Percentiles rank a stretch among this genome's conserved stretches.
These are phyloP conservation scores for Yamadazyma mexicana DNA, from an alignment of 1,139 yeast genomes.

Conservation along the genomic window DNA sequence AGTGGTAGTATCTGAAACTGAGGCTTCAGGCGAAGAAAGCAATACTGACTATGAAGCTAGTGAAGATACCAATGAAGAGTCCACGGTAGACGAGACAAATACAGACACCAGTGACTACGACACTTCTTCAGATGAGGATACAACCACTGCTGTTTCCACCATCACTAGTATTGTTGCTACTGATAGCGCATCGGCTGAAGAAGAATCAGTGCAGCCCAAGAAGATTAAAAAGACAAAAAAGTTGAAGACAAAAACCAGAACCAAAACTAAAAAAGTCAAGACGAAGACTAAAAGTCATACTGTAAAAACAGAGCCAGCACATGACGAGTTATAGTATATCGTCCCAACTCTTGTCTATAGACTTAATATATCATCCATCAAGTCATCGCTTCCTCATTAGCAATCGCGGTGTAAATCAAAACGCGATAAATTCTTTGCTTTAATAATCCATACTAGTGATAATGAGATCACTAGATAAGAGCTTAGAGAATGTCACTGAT, in stretches of 20 bases:
- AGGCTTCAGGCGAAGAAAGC: too few species aligned
- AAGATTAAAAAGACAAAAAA: not conserved
- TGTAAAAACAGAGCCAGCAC: slow-evolving; percentile 11
- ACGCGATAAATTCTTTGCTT: slow-evolving; percentile 1
- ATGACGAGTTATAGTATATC: slow-evolving; percentile 25
- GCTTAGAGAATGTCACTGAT: slow-evolving; percentile 39
- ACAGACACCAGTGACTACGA: not conserved
- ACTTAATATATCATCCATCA: not conserved
- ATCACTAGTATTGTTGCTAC: too few species aligned
- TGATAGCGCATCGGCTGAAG: not conserved
- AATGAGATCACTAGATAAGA: slow-evolving; percentile 4
- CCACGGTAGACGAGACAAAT: too few species aligned
- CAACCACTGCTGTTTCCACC: too few species aligned
- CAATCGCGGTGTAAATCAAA: slow-evolving; percentile 1
- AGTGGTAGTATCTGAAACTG: too few species aligned
- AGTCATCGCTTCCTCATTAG: slow-evolving; percentile 1
- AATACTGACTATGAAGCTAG: too few species aligned
- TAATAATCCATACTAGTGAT: not conserved
- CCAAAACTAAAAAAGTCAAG: slow-evolving; percentile 2
- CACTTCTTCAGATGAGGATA: too few species aligned
- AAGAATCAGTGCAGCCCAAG: slow-evolving; percentile 1
- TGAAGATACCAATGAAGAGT: too few species aligned
- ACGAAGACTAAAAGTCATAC: not conserved
- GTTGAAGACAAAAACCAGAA: not conserved
- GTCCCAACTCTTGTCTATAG: not conserved